Conservation (phyloP, 257 asterid genomes). For the Anisodus acutangulus region DNA sequence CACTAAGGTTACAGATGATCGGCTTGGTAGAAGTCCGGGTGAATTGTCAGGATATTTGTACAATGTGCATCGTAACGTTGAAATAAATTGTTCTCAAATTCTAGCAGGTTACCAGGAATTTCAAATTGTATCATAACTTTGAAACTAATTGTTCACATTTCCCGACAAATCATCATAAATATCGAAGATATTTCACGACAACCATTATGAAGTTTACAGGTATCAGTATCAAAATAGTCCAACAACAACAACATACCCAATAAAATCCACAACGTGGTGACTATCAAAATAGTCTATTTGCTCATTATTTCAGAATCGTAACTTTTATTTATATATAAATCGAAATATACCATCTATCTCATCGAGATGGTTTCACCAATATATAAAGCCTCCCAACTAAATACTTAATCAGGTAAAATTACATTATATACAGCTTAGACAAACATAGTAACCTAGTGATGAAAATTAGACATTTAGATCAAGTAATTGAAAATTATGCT, state of each 20-base stretch:
- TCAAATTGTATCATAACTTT: not conserved
- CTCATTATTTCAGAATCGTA: not conserved
- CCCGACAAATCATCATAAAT: not conserved
- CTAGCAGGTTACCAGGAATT: not conserved
- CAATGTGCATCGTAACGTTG: not conserved
- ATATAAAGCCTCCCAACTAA: not conserved
- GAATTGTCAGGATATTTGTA: not conserved
- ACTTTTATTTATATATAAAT: not conserved
- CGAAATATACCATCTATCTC: not conserved
- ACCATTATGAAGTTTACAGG: not conserved
- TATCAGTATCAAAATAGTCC: not conserved
- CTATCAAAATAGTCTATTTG: no score
- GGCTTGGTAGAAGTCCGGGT: not conserved
- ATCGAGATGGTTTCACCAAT: not conserved
- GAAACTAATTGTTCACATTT: not conserved
- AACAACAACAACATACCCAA: no score
- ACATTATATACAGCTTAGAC: not conserved
- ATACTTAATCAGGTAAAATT: not conserved
- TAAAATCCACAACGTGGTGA: no score
- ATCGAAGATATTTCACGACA: not conserved
- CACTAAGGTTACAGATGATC: no score
- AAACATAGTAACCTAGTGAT: not conserved
- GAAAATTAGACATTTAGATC: not conserved
- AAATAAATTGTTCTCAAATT: not conserved
- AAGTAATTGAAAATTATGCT: not conserved